Evolutionary conservation across 257 asterid genomes (phyloP).

Genomic region (Solanum megistacrolobum): DNA sequence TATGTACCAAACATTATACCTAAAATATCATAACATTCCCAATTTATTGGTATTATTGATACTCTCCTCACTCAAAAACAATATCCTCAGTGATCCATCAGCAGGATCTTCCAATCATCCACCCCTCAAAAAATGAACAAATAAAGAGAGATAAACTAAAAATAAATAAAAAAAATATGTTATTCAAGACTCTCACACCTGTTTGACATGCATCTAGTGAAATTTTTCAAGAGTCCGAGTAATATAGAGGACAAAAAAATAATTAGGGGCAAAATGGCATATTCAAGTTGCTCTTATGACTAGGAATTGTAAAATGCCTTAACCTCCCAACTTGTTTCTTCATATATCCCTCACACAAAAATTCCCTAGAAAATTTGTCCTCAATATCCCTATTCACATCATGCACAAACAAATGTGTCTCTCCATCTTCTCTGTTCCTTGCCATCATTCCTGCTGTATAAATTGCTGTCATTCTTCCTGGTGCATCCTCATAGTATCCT

Average conservation of each 20-base stretch:
- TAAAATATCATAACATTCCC: background rate
- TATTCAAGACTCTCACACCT: background rate
- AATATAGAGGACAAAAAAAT: background rate
- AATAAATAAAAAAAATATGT: background rate
- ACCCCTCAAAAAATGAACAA: background rate
- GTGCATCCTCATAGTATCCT: slow-evolving; percentile 76
- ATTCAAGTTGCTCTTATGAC: slow-evolving; percentile 35
- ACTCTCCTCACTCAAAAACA: background rate
- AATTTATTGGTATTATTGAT: background rate
- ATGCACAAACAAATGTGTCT: slow-evolving; percentile 74
- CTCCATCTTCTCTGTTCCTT: slow-evolving; percentile 38
- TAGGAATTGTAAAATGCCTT: slow-evolving; percentile 74
- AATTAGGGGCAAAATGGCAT: slow-evolving; percentile 47
- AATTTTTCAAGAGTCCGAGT: background rate
- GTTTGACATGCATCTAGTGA: background rate
- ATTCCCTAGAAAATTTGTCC: slow-evolving; percentile 55
- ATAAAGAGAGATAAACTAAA: background rate
- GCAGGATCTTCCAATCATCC: background rate
- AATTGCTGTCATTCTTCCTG: slow-evolving; percentile 84
- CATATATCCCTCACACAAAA: slow-evolving; percentile 70
- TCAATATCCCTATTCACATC: slow-evolving; percentile 86
- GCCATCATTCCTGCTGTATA: slow-evolving; percentile 98
- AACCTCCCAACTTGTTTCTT: slow-evolving; percentile 71
- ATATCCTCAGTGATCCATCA: background rate
- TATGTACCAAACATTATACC: background rate